phyloP scores from a whole-genome alignment of 2,329 filamentous ascomycete genomes.

The Epichloe brachyelytri region DNA sequence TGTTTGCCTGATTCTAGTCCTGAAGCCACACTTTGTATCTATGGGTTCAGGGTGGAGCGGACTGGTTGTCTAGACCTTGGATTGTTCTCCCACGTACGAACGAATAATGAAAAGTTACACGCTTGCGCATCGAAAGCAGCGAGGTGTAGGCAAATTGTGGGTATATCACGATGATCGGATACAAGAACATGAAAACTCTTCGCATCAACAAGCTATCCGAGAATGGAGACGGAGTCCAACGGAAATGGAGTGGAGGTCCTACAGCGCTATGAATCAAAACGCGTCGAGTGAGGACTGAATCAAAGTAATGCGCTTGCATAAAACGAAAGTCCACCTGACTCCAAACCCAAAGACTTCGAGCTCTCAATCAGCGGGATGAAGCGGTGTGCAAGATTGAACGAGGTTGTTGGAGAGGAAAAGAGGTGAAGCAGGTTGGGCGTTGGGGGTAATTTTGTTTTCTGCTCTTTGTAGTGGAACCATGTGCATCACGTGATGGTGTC shows the following conservation, averaged over 20 bases:
- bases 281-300: neutral
- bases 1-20: constrained; percentile 55
- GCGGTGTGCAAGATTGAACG: neutral
- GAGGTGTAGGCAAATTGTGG: constrained; percentile 52
- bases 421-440: neutral
- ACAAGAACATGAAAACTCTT: neutral
- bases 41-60: constrained; percentile 53
- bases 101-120: constrained; percentile 44
- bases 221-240: neutral
- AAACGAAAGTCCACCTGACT: neutral
- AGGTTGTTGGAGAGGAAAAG: constrained; percentile 2
- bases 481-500: constrained; percentile 14
- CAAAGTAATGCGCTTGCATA: neutral
- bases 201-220: too few species aligned
- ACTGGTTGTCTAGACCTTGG: constrained; percentile 55
- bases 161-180: constrained; percentile 11
- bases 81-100: constrained; percentile 52
- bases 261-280: constrained; percentile 1
- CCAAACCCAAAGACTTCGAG: neutral
- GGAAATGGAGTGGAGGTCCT: neutral
- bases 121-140: constrained; percentile 42
- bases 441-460: neutral
- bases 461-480: neutral
- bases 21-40: constrained; percentile 39
- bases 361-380: neutral